Evolutionary conservation across 176 grass and related monocot species (phyloP).

Genomic region (Bromus sterilis): DNA sequence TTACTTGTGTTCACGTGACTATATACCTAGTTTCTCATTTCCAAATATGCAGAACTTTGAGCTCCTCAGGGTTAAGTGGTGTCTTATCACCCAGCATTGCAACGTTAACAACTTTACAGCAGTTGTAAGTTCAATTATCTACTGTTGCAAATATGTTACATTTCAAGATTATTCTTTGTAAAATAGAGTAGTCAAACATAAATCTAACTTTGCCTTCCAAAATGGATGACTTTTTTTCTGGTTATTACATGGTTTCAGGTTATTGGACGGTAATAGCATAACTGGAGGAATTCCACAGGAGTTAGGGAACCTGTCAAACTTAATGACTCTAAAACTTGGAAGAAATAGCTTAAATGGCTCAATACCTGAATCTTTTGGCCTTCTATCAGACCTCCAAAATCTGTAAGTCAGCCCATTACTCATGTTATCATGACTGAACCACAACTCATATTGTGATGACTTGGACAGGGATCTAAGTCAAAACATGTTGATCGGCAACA

Average conservation of each 20-base stretch:
- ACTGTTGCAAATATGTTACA: not conserved
- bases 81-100: constrained; percentile 56
- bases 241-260: constrained; percentile 26
- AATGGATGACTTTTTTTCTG: not conserved
- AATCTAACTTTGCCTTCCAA: not conserved
- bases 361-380: constrained; percentile 55
- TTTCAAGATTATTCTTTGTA: not conserved
- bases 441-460: not conserved
- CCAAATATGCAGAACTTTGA: constrained; percentile 40
- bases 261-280: constrained; percentile 54
- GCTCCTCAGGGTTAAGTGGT: constrained; percentile 47
- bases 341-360: constrained; percentile 51
- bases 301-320: constrained; percentile 55
- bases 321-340: constrained; percentile 50
- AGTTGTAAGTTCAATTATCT: constrained; percentile 39
- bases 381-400: constrained; percentile 48
- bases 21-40: not conserved
- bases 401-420: constrained; percentile 41
- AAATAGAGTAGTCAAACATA: not conserved
- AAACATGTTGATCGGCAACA: constrained; percentile 51
- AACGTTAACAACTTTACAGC: constrained; percentile 37
- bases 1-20: not conserved
- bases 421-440: not conserved
- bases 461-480: constrained; percentile 64
- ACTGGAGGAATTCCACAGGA: constrained; percentile 61